These are phyloP conservation scores for Ustilago crameri DNA, from an alignment of 1,284 basidiomycete species.

Conservation along the genomic window DNA sequence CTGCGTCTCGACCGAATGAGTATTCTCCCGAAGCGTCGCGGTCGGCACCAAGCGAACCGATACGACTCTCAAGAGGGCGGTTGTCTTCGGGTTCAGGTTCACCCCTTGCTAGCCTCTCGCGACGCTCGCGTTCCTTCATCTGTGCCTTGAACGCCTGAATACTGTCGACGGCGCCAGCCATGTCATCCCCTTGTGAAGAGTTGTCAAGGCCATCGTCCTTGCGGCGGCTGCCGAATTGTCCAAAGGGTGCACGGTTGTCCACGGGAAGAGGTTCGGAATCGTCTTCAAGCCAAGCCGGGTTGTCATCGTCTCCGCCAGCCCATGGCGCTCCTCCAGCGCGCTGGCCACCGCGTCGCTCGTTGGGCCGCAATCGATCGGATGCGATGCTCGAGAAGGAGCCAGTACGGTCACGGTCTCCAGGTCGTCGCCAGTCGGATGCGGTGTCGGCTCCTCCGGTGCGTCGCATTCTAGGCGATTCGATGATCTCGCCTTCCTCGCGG, in stretches of 20 bases:
- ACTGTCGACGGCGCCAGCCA: conserved; percentile 72
- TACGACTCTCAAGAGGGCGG: conserved; percentile 4
- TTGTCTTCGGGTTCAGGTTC: conserved; percentile 21
- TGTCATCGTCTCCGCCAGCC: conserved; percentile 76
- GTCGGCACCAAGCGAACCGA: conserved; percentile 16
- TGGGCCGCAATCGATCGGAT: conserved; percentile 39
- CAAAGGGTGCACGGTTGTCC: conserved; percentile 48
- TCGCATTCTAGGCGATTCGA: conserved; percentile 50
- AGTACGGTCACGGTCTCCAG: conserved; percentile 40
- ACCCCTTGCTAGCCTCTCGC: conserved; percentile 62
- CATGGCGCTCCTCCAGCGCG: conserved; percentile 41
- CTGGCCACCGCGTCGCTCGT: conserved; percentile 39
- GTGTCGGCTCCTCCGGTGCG: conserved; percentile 45
- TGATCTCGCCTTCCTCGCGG: conserved; percentile 46
- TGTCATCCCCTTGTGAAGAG: conserved; percentile 15
- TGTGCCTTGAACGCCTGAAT: conserved; percentile 91
- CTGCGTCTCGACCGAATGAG: conserved; percentile 17
- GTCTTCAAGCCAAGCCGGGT: conserved; percentile 92
- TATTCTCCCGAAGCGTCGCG: conserved; percentile 32
- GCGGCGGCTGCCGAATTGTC: conserved; percentile 67
- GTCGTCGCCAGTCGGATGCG: conserved; percentile 50
- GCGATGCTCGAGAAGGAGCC: conserved; percentile 38
- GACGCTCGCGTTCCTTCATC: conserved; percentile 82
- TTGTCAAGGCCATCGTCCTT: conserved; percentile 25
- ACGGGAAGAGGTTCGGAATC: conserved; percentile 69